These are phyloP conservation scores for Thelonectria blattea DNA, from an alignment of 2,329 filamentous ascomycete species.

Conservation along the genomic window DNA sequence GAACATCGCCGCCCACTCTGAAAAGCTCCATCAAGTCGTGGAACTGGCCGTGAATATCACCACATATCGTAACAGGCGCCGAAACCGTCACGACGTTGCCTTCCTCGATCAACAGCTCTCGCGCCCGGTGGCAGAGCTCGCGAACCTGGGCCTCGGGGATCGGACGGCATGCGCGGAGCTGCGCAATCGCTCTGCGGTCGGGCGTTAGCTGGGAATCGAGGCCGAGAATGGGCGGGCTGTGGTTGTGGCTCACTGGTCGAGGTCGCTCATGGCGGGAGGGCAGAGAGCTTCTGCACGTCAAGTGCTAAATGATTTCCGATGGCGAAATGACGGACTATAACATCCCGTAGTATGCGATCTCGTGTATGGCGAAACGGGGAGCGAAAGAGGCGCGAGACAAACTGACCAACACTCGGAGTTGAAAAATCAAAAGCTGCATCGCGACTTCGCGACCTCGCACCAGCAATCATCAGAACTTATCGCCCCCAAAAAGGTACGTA, in stretches of 20 bases:
- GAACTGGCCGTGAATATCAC: conserved; percentile 96
- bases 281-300: conserved; percentile 24
- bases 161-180: conserved; percentile 92
- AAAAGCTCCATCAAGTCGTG: conserved; percentile 98
- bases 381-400: conserved; percentile 11
- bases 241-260: conserved; percentile 80
- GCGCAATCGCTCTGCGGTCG: conserved; percentile 79
- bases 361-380: conserved; percentile 2
- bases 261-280: conserved; percentile 75
- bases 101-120: conserved; percentile 95
- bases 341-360: conserved; percentile 31
- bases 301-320: conserved; percentile 18
- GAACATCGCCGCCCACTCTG: conserved; percentile 88
- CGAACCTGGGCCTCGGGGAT: conserved; percentile 96
- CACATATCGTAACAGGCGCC: conserved; percentile 96
- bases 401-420: conserved; percentile 22
- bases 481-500: conserved; percentile 20
- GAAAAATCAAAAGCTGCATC: conserved; percentile 24
- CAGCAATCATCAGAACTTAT: conserved; percentile 15
- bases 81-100: conserved; percentile 96
- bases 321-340: conserved; percentile 29
- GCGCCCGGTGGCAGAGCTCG: conserved; percentile 95
- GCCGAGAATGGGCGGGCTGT: neutral
- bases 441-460: conserved; percentile 22
- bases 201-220: conserved; percentile 23